Conservation (phyloP, 768 basidiomycete genomes). For the Kwoniella sp. region DNA sequence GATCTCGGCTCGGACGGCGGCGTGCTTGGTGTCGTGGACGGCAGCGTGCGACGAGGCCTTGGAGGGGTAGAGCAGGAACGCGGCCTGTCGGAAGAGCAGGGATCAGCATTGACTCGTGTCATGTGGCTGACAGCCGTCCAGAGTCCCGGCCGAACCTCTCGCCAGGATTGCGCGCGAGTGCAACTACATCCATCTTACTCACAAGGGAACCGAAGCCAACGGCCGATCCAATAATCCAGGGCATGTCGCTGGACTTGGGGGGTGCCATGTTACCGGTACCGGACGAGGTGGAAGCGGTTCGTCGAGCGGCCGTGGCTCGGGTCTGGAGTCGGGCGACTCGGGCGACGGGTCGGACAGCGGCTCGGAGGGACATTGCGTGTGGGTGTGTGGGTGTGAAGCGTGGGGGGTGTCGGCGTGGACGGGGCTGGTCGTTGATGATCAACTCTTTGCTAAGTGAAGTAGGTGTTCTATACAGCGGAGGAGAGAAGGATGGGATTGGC, state of each 20-base stretch:
- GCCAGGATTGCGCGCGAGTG: no score
- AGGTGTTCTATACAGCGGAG: no score
- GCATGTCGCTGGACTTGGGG: constrained; percentile 6
- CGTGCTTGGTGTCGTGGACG: constrained; percentile 4
- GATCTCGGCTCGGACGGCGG: constrained; percentile 9
- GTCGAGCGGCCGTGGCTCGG: not conserved
- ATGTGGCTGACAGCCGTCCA: not conserved
- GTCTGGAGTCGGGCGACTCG: constrained; percentile 5
- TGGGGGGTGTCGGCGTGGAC: no score
- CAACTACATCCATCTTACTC: constrained; percentile 3
- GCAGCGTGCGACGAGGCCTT: constrained; percentile 8
- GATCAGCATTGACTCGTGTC: not conserved
- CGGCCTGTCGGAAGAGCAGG: not conserved
- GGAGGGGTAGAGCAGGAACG: constrained; percentile 13
- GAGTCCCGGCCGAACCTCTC: no score
- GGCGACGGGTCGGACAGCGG: constrained; percentile 12
- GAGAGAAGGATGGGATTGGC: no score
- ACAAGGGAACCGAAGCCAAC: constrained; percentile 18
- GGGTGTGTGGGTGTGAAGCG: not conserved
- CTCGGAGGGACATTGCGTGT: constrained; percentile 17
- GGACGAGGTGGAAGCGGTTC: constrained; percentile 9
- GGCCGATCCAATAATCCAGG: constrained; percentile 20
- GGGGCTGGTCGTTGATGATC: no score
- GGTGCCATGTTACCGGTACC: not conserved
- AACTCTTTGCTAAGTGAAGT: no score